A percentile compares a stretch with the other conserved stretches of the same genome.
Conservation (phyloP, 371 early-diverging fungal species). For the Mortierella sp. region DNA sequence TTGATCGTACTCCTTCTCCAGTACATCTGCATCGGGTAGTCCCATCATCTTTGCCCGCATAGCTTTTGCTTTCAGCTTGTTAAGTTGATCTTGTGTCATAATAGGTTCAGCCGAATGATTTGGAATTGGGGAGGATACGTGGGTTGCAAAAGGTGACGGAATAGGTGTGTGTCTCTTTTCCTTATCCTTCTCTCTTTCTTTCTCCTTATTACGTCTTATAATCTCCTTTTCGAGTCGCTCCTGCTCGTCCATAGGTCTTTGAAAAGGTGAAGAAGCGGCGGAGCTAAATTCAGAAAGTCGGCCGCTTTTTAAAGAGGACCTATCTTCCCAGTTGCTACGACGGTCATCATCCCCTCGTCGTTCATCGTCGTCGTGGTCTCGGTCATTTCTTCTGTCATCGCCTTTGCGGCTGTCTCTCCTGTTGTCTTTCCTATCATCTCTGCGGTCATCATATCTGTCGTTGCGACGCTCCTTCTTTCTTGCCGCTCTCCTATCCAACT, state of each 20-base stretch:
- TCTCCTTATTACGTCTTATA: constrained; percentile 30
- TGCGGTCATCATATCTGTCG: constrained; percentile 17
- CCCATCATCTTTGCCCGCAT: constrained; percentile 86
- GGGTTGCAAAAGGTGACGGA: constrained; percentile 52
- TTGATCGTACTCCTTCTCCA: constrained; percentile 79
- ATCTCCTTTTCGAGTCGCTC: constrained; percentile 47
- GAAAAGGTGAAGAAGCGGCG: constrained; percentile 54
- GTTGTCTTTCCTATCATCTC: constrained; percentile 21
- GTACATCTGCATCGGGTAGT: constrained; percentile 68
- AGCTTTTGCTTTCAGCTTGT: constrained; percentile 87
- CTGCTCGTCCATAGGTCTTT: constrained; percentile 53
- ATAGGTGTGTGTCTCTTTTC: constrained; percentile 43
- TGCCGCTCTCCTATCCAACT: constrained; percentile 64
- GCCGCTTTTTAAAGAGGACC: constrained; percentile 31
- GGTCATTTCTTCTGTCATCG: constrained; percentile 29
- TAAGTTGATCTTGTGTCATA: constrained; percentile 78
- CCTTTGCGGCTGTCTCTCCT: constrained; percentile 19
- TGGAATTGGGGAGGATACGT: constrained; percentile 47
- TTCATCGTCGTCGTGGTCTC: constrained; percentile 22
- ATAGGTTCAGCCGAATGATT: constrained; percentile 42
- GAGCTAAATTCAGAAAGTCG: constrained; percentile 49
- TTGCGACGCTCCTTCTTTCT: constrained; percentile 26
- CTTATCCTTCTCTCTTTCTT: constrained; percentile 51
- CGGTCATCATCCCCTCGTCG: constrained; percentile 21
- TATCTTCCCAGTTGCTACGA: constrained; percentile 21